Evolutionary conservation across 352 stramenopile genomes (phyloP).

Genomic region (Phytopythium kandeliae): DNA sequence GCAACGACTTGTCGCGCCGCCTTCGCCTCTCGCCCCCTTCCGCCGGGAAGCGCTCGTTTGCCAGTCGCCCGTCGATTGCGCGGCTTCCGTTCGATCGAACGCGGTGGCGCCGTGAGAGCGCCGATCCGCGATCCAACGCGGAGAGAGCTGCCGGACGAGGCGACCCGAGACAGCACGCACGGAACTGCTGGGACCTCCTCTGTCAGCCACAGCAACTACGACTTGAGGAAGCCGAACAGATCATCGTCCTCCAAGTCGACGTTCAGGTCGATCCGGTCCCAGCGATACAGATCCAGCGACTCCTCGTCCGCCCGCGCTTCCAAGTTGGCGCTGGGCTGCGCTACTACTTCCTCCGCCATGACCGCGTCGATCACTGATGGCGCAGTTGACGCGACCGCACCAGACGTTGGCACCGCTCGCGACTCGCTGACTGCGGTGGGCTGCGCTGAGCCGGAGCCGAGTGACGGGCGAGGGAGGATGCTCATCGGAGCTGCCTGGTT

Average conservation of each 20-base stretch:
- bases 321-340: background rate
- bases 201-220: constrained; percentile 18
- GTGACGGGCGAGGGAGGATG: constrained; percentile 5
- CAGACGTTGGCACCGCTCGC: background rate
- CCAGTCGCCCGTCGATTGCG: too few species aligned
- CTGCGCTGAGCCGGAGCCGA: background rate
- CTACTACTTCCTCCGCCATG: constrained; percentile 1
- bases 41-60: constrained; percentile 1
- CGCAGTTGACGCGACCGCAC: background rate
- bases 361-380: constrained; percentile 3
- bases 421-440: background rate
- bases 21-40: background rate
- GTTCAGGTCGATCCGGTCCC: constrained; percentile 79
- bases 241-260: constrained; percentile 82
- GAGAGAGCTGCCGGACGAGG: too few species aligned
- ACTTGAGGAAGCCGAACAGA: constrained; percentile 83
- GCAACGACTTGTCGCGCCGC: too few species aligned
- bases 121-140: too few species aligned
- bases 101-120: too few species aligned
- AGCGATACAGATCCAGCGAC: constrained; percentile 65
- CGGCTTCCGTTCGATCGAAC: background rate
- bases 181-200: too few species aligned
- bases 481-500: background rate
- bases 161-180: too few species aligned
- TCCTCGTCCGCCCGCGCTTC: constrained; percentile 35